Evolutionary conservation across 169 alveolate species (phyloP), one percentile per base, ranked within the genome.

Genomic region (Plasmodium coatneyi): DNA sequence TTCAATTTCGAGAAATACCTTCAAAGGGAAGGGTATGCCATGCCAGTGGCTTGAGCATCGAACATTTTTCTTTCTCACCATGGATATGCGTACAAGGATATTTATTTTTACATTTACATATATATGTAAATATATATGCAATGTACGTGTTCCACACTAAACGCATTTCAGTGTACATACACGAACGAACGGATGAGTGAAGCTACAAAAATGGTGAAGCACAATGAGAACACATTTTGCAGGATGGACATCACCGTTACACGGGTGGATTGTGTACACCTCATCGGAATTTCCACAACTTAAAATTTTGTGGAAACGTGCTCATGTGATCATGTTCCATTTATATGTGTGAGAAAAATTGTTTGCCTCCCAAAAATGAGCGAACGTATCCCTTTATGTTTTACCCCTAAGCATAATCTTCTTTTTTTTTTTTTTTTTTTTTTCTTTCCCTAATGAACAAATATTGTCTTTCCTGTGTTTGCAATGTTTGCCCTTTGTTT

Each of bases 391-490:
- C 34, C 16, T 60, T 25, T 60, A 25, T 25, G 19, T 60, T 60
- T 19, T 60, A 25, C 34, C 16, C 76, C 76, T 60, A 60, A 19
- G 14, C 3, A 6, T 19, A 60, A 25, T 25, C 2, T 60, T 60
- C 16, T 60, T 60, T 81, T 49, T 54, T 81, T 81, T 52, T 52
- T 54, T 81, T 54, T 81, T 81, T 52, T 52, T 54, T 81, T 49
- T 81, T 81, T 81, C 30, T 72, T 46, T 34, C 56, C 6, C 30
- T 46, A n/a, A 22, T 79, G n/a, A 79, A 79, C 39, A 28, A n/a
- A 79, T 12, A 32, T 72, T 43, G 22, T 39, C 56, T 39, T 79
- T 39, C 54, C 60, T 43, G 4, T 79, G 19, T 79, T 79, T 43
- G 34, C 22, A 12, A 41, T 46, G 25, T 79, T 28, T 79, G 30